Evolutionary conservation across 75 land plant species (phyloP).

Genomic region (Pseudotsuga menziesii): DNA sequence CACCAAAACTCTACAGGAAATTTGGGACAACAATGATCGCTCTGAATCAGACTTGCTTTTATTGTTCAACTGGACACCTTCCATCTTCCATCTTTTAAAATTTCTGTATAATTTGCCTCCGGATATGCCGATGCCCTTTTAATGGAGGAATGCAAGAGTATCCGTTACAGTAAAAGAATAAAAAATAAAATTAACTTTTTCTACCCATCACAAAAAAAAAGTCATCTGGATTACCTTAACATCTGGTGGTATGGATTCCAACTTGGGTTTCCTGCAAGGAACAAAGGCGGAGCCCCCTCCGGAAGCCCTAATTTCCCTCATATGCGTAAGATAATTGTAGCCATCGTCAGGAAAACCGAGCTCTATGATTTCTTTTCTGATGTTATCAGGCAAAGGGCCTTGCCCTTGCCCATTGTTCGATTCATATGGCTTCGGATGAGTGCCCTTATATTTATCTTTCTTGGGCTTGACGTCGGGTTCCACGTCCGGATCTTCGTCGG

Average conservation of each 20-base stretch:
- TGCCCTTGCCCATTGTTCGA: background rate
- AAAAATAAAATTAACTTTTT: too few species aligned
- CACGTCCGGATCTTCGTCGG: conserved; percentile 35
- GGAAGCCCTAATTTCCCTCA: conserved; percentile 65
- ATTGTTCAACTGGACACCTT: too few species aligned
- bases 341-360: conserved; percentile 97
- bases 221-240: conserved; percentile 27
- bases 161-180: too few species aligned
- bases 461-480: background rate
- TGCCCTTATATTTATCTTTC: background rate
- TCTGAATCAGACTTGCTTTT: too few species aligned
- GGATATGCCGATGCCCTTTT: too few species aligned
- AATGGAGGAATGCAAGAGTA: too few species aligned
- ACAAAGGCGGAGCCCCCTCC: conserved; percentile 78
- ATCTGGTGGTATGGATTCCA: conserved; percentile 57
- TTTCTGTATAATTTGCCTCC: too few species aligned
- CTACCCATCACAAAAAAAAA: too few species aligned
- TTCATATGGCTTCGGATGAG: background rate
- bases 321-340: conserved; percentile 79
- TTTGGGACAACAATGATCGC: too few species aligned
- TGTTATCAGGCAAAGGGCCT: conserved; percentile 51
- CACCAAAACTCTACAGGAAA: too few species aligned
- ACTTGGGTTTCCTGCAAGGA: conserved; percentile 35
- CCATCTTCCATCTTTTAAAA: too few species aligned
- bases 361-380: conserved; percentile 82